A percentile compares a stretch with the other conserved stretches of the same genome.
phyloP scores from a whole-genome alignment of 805 yeast species.

The Yarrowia sp. region DNA sequence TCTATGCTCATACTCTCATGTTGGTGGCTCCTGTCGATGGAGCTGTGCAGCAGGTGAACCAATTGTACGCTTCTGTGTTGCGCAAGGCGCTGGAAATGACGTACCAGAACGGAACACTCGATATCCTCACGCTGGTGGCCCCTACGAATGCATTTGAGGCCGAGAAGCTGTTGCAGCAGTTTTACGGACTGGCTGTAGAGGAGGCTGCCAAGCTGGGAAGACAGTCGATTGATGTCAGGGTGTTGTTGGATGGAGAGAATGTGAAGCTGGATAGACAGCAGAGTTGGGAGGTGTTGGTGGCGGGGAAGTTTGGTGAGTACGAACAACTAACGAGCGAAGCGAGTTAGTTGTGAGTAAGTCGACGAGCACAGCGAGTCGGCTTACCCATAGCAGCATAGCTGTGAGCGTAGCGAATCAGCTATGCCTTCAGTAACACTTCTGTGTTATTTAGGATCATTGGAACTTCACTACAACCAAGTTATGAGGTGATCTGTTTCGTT shows the following conservation, averaged over 20 bases:
- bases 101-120: slow-evolving; percentile 36
- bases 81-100: slow-evolving; percentile 37
- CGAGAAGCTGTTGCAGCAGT: slow-evolving; percentile 33
- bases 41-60: background rate
- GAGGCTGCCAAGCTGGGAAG: slow-evolving; percentile 30
- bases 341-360: too few relatives aligned
- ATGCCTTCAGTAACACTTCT: too few relatives aligned
- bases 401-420: too few relatives aligned
- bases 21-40: slow-evolving; percentile 26
- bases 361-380: too few relatives aligned
- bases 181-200: slow-evolving; percentile 34
- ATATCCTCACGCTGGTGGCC: slow-evolving; percentile 35
- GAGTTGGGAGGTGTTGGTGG: slow-evolving; percentile 40
- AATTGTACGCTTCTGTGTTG: slow-evolving; percentile 32
- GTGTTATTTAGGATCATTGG: too few relatives aligned
- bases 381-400: too few relatives aligned
- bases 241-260: slow-evolving; percentile 39
- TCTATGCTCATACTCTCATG: slow-evolving; percentile 24
- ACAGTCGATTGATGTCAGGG: slow-evolving; percentile 33
- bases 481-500: too few relatives aligned
- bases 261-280: slow-evolving; percentile 33
- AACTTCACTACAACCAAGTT: too few relatives aligned
- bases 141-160: slow-evolving; percentile 33
- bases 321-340: too few relatives aligned
- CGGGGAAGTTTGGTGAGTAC: slow-evolving; percentile 34